Conservation (phyloP, 805 yeast species). For the Saturnispora ahearnii region DNA sequence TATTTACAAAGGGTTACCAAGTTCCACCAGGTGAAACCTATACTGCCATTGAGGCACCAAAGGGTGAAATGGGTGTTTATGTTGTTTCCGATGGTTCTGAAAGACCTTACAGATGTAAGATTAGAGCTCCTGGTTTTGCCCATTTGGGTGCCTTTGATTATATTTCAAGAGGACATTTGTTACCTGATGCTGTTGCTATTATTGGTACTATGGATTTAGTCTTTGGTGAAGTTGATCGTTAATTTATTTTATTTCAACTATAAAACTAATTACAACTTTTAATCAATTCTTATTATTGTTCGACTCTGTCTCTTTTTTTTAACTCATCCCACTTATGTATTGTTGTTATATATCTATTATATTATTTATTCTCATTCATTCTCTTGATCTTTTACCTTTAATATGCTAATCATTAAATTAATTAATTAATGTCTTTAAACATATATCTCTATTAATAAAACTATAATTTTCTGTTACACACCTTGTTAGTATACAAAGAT, state of each 20-base stretch:
- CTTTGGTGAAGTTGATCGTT: constrained; percentile 92
- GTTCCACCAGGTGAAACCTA: constrained; percentile 90
- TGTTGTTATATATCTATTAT: not conserved
- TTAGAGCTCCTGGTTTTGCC: constrained; percentile 91
- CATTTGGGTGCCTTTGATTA: constrained; percentile 86
- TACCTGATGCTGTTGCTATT: constrained; percentile 89
- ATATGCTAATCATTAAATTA: not conserved
- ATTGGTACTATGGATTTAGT: constrained; percentile 94
- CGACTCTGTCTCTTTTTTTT: not conserved
- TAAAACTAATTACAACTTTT: not conserved
- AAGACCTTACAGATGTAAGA: constrained; percentile 86
- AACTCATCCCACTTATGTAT: not conserved
- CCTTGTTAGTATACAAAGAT: not conserved
- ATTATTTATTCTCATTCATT: constrained; percentile 4
- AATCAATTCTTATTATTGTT: not conserved
- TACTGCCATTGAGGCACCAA: constrained; percentile 88
- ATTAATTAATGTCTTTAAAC: not conserved
- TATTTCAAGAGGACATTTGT: constrained; percentile 74
- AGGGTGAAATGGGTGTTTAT: constrained; percentile 91
- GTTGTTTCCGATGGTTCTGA: constrained; percentile 84
- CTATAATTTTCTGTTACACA: not conserved
- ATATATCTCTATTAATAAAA: not conserved
- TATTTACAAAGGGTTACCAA: constrained; percentile 79
- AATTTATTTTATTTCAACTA: constrained; percentile 10
- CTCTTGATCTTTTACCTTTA: constrained; percentile 5